Base-by-base conservation (phyloP, 2,329 filamentous ascomycete genomes). In the Thyridium curvatum region DNA sequence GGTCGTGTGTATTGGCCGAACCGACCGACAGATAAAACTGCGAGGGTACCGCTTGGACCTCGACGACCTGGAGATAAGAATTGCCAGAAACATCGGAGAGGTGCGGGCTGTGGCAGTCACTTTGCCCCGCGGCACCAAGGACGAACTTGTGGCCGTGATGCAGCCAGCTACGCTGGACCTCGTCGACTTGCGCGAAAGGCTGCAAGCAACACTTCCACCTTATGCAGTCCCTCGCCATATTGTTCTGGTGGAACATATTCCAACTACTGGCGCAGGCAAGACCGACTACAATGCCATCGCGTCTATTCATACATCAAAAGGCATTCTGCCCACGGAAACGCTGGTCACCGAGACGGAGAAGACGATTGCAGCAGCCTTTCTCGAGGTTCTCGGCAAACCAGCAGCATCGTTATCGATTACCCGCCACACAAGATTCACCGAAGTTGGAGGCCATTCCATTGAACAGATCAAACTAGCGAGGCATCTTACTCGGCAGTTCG, bases 31-130 rank as follows among this genome's bases (percentile, higher is more conserved):
- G 34, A 42, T 50, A 34, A 54, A 54, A 33, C 39, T 51, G 4
- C 45, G 45, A 2, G 52, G 52, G 17, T 53, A 57, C 41, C 58
- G 65, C 1, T 30, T 65, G 3, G 60, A 69, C 35, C 45, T 67
- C 2, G 47, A 60, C 28, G 62, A 65, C 31, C n/a, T 64, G 1
- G 59, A 63, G 39, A 42, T 47, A 1, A 47, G 52, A 3, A 52
- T 59, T 3, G n/a, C 38, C 8, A 29, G 43, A 8, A 52, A 45
- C 3, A 18, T 40, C 32, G 35, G 35, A 1, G 33, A 30, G 7
- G 37, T 40, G 12, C 38, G 30, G 4, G 53, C 43, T 5, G 54
- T 52, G 9, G 58, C 54, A 7, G 43, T 61, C 14, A 40, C 43
- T n/a, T 34, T 32, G 28, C 28, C 6, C 5, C 41, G 45, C 3